Evolutionary conservation across 31 red algal species (phyloP), one percentile per base, ranked within the genome.

Genomic region (Odonthalia washingtoniensis): DNA sequence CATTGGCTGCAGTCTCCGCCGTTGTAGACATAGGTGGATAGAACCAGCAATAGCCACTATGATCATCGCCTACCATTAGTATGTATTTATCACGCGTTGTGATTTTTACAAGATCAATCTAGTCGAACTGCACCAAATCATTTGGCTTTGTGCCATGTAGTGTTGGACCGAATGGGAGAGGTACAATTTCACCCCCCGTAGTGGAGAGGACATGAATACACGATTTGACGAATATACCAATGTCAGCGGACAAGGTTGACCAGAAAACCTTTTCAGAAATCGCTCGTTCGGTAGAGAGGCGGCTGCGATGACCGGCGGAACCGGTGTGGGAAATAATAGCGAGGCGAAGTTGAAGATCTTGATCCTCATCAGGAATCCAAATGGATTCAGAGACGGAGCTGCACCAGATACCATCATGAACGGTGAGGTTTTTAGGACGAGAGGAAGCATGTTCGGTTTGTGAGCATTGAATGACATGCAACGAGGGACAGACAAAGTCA

Each of bases 201-300:
- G 4, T 84, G n/a, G 65, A 84, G 24, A 84, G 9, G 32, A 46
- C 61, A 34, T 80, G 81, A 1, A 84, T 36, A 46, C 81, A 84
- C 1, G 35, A 52, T 3, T 40, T 3, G 24, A 53, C 21, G 36
- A 84, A 84, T 1, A 27, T 17, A 27, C 46, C 62, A 1, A 84
- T 30, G 38, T 84, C 81, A 2, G 5, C 4, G n/a, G 28, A 40
- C 81, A 84, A 2, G 1, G 27, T 40, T 5, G 42, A 12, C 65
- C 81, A 84, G 65, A 27, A 84, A 66, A 84, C 43, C 38, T 70
- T 31, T n/a, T 38, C 39, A 27, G 18, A 46, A 5, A 45, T 16
- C 3, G 63, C 30, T 31, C 40, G 32, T 1, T 40, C 36, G 18
- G 81, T 84, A 12, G 61, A 33, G 12, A 9, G 30, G 1, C 14